These are phyloP conservation scores for Coprinopsis strossmayeri DNA, from an alignment of 768 basidiomycete genomes.

Conservation along the genomic window DNA sequence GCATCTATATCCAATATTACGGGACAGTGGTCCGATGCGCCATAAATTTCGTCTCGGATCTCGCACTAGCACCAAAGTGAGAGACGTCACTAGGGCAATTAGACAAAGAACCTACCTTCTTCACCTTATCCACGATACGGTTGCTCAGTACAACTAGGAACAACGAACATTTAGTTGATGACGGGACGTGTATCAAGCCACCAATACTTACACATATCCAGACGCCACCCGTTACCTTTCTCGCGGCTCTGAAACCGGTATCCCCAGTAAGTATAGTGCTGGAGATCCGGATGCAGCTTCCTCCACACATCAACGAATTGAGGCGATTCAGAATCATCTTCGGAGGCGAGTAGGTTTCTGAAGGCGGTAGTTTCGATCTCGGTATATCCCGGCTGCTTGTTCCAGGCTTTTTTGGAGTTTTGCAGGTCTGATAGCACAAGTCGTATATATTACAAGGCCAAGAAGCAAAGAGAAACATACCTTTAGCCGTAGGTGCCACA, in stretches of 20 bases:
- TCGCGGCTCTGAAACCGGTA: constrained; percentile 74
- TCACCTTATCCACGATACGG: constrained; percentile 54
- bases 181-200: constrained; percentile 7
- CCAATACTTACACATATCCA: constrained; percentile 83
- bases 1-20: constrained; percentile 60
- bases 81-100: background rate
- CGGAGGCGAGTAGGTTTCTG: constrained; percentile 55
- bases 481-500: constrained; percentile 72
- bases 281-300: constrained; percentile 53
- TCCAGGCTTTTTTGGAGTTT: constrained; percentile 73
- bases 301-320: constrained; percentile 82
- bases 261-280: constrained; percentile 81
- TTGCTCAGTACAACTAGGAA: constrained; percentile 67
- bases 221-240: constrained; percentile 83
- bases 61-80: constrained; percentile 47
- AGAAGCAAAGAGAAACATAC: constrained; percentile 25
- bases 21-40: constrained; percentile 84
- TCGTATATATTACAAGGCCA: background rate
- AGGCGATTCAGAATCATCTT: constrained; percentile 29
- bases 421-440: constrained; percentile 44
- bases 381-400: constrained; percentile 83
- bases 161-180: background rate
- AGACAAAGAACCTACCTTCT: constrained; percentile 34
- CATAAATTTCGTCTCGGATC: constrained; percentile 79
- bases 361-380: constrained; percentile 76